These are phyloP conservation scores for Boletus rufocinnamomeus DNA, from an alignment of 768 basidiomycete species.

Conservation along the genomic window DNA sequence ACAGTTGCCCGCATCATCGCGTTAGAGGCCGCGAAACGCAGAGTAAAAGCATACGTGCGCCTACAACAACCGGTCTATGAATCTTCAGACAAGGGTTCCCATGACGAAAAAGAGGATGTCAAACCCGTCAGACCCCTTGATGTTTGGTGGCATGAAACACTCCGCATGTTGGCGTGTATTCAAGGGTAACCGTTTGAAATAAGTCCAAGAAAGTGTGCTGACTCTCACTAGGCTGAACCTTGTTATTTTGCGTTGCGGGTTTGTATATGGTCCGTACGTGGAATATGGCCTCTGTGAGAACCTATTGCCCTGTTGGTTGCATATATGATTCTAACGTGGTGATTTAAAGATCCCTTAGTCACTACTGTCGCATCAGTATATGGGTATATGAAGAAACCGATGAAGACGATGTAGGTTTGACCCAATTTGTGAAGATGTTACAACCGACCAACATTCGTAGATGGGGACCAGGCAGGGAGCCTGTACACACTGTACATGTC, in stretches of 20 bases:
- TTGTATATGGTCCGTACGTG: slow-evolving; percentile 81
- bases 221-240: slow-evolving; percentile 64
- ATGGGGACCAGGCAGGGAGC: slow-evolving; percentile 78
- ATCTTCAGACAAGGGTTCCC: slow-evolving; percentile 61
- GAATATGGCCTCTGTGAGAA: slow-evolving; percentile 66
- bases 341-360: slow-evolving; percentile 58
- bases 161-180: slow-evolving; percentile 73
- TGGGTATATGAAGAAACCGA: slow-evolving; percentile 78
- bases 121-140: slow-evolving; percentile 72
- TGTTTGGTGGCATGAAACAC: slow-evolving; percentile 88
- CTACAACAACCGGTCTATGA: slow-evolving; percentile 80
- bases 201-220: neutral
- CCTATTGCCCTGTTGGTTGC: slow-evolving; percentile 8
- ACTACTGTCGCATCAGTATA: slow-evolving; percentile 80
- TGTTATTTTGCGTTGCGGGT: slow-evolving; percentile 72
- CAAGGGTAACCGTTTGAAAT: slow-evolving; percentile 50
- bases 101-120: slow-evolving; percentile 72
- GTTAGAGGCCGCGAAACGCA: slow-evolving; percentile 75
- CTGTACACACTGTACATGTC: slow-evolving; percentile 73
- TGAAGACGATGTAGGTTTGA: slow-evolving; percentile 73
- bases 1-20: slow-evolving; percentile 68
- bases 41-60: slow-evolving; percentile 77
- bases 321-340: slow-evolving; percentile 17
- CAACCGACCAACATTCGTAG: slow-evolving; percentile 39
- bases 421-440: neutral